phyloP scores from a whole-genome alignment of 257 asterid species.

The Lycium barbarum region DNA sequence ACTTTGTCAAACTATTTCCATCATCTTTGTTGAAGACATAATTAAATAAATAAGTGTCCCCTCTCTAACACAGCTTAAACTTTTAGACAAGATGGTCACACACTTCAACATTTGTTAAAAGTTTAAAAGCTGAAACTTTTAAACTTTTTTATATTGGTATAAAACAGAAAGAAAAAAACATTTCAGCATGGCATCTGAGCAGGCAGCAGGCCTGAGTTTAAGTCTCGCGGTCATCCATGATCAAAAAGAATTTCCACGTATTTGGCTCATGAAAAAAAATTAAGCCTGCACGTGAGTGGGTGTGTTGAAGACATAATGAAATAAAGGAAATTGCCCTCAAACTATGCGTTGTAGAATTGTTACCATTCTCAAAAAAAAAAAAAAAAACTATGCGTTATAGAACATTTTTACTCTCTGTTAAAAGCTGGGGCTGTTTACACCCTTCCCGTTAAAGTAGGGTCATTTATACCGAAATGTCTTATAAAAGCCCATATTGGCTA shows the following conservation, averaged over 20 bases:
- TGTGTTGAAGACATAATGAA: background rate
- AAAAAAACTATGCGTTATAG: too few species aligned
- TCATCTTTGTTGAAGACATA: background rate
- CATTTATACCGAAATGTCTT: too few species aligned
- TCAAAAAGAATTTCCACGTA: background rate
- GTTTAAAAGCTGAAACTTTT: too few species aligned
- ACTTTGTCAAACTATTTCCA: conserved; percentile 20
- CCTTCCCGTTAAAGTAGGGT: too few species aligned
- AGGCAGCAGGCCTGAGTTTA: background rate
- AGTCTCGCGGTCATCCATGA: background rate
- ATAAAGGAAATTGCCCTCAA: background rate
- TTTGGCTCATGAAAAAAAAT: background rate
- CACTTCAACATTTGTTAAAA: background rate
- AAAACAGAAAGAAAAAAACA: too few species aligned
- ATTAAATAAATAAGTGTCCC: background rate
- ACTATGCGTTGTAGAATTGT: too few species aligned
- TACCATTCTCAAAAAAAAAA: too few species aligned
- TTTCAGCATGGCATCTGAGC: background rate
- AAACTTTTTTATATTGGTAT: too few species aligned
- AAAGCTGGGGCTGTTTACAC: too few species aligned
- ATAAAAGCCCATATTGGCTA: too few species aligned
- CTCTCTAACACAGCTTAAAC: background rate
- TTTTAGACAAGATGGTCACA: background rate
- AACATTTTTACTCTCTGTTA: too few species aligned
- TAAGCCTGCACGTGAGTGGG: background rate